These are phyloP conservation scores for Penicillium sp. DNA, from an alignment of 2,329 filamentous ascomycete species.

Conservation along the genomic window DNA sequence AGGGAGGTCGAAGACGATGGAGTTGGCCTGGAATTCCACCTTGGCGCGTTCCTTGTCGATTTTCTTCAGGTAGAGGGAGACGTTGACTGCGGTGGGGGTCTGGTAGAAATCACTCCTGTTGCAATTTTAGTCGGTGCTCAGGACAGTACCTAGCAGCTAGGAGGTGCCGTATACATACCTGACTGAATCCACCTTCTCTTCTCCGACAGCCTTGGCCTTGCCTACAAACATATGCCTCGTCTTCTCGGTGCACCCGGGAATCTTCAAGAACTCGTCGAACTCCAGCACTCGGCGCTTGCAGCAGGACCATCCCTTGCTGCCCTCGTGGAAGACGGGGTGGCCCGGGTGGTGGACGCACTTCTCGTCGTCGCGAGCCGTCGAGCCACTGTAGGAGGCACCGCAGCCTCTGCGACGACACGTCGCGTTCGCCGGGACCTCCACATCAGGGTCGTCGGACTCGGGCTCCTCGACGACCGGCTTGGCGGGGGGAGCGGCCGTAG, in stretches of 20 bases:
- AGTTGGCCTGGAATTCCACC: conserved; percentile 66
- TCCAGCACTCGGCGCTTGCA: conserved; percentile 94
- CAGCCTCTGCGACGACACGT: conserved; percentile 80
- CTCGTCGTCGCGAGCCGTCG: conserved; percentile 66
- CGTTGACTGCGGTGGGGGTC: conserved; percentile 80
- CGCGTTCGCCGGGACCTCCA: conserved; percentile 72
- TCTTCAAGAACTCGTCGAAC: conserved; percentile 97
- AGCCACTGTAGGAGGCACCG: conserved; percentile 63
- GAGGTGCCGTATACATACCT: conserved; percentile 55
- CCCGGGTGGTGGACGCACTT: conserved; percentile 88
- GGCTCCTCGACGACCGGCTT: conserved; percentile 61
- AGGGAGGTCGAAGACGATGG: conserved; percentile 76
- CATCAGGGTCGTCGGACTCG: conserved; percentile 79
- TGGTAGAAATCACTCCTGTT: conserved; percentile 89
- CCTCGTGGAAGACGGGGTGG: conserved; percentile 92
- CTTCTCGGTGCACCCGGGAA: conserved; percentile 86
- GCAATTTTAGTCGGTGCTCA: conserved; percentile 2
- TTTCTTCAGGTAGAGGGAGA: conserved; percentile 94
- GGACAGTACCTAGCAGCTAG: not conserved
- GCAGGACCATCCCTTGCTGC: conserved; percentile 96
- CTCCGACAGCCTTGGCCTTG: conserved; percentile 64
- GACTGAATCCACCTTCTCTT: conserved; percentile 78
- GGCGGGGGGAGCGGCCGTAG: conserved; percentile 33
- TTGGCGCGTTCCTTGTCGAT: conserved; percentile 80
- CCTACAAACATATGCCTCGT: conserved; percentile 80